Evolutionary conservation across 1,284 basidiomycete genomes (phyloP).

Genomic region (Pyrrhoderma lamaoense): DNA sequence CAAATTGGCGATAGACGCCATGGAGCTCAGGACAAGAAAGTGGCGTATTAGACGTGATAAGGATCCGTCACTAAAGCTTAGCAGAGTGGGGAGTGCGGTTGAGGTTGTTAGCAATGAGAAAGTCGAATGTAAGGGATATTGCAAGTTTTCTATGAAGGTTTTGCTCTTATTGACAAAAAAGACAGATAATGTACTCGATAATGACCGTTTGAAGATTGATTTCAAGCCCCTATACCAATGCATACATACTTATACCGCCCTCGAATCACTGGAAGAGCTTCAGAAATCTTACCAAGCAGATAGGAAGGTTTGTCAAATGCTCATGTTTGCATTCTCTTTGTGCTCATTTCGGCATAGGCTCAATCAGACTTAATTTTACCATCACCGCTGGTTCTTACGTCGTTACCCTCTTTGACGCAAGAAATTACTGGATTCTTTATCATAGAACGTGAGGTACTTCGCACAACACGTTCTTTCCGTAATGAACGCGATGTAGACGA

Average conservation of each 20-base stretch:
- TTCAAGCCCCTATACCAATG: slow-evolving; percentile 96
- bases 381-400: slow-evolving; percentile 42
- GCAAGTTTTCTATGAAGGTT: background rate
- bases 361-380: slow-evolving; percentile 97
- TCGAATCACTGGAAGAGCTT: slow-evolving; percentile 85
- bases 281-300: slow-evolving; percentile 94
- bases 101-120: slow-evolving; percentile 93
- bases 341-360: slow-evolving; percentile 43
- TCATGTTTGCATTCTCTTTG: background rate
- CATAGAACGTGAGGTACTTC: slow-evolving; percentile 89
- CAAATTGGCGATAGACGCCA: slow-evolving; percentile 81
- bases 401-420: slow-evolving; percentile 65
- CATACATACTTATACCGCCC: slow-evolving; percentile 92
- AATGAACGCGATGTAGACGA: slow-evolving; percentile 90
- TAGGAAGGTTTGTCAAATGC: slow-evolving; percentile 56
- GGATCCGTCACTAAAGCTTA: slow-evolving; percentile 65
- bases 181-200: slow-evolving; percentile 85
- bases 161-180: slow-evolving; percentile 5
- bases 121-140: slow-evolving; percentile 72
- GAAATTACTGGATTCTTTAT: slow-evolving; percentile 99
- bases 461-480: slow-evolving; percentile 81
- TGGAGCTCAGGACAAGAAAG: slow-evolving; percentile 77
- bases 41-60: slow-evolving; percentile 82
- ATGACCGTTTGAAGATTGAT: slow-evolving; percentile 83
- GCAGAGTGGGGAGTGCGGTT: slow-evolving; percentile 89